These are phyloP conservation scores for Tulasnella sp. DNA, from an alignment of 768 basidiomycete species.

Conservation along the genomic window DNA sequence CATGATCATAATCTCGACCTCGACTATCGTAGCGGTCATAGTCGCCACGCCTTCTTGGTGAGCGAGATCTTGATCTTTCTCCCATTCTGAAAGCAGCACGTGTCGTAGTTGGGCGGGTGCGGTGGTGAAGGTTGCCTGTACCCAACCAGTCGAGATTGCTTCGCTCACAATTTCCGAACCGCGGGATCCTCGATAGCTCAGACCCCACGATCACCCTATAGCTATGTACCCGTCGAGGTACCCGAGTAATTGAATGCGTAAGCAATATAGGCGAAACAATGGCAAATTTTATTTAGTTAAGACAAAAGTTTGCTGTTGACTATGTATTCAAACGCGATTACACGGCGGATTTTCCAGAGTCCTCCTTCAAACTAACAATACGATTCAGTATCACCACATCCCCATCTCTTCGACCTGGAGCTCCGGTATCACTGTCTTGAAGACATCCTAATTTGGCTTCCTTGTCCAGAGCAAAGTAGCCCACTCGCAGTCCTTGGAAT, in stretches of 20 bases:
- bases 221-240: too few species aligned
- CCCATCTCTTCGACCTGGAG: conserved; percentile 47
- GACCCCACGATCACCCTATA: too few species aligned
- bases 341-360: conserved; percentile 55
- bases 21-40: conserved; percentile 2
- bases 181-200: background rate
- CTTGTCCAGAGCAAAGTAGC: conserved; percentile 89
- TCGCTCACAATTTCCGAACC: background rate
- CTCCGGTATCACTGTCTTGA: conserved; percentile 42
- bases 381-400: conserved; percentile 83
- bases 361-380: conserved; percentile 92
- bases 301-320: background rate
- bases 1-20: background rate
- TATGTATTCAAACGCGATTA: background rate
- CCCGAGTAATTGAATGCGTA: background rate
- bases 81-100: background rate
- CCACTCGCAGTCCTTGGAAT: conserved; percentile 94
- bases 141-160: background rate
- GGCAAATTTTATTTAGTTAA: background rate
- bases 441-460: conserved; percentile 65
- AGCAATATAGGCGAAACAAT: background rate
- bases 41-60: background rate
- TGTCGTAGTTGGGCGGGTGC: background rate
- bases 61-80: conserved; percentile 12
- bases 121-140: background rate